Conservation (phyloP, 1,284 basidiomycete species). For the Pyrrhoderma noxium region DNA sequence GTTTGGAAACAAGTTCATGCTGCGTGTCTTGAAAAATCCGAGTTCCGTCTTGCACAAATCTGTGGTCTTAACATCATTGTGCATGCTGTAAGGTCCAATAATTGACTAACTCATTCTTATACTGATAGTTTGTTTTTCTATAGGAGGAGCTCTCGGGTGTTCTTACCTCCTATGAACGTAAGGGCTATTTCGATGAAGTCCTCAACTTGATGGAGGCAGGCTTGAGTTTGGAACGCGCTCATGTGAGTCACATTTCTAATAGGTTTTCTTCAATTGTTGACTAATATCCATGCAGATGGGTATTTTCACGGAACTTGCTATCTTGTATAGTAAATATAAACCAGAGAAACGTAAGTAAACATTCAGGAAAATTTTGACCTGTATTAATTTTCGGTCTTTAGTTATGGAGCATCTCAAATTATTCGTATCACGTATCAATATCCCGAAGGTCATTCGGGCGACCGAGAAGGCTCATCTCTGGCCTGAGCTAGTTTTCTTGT, state of each 20-base stretch:
- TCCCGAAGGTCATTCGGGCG: constrained; percentile 91
- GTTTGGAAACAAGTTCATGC: constrained; percentile 99
- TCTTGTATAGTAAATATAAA: constrained; percentile 93
- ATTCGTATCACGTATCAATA: constrained; percentile 96
- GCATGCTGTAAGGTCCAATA: constrained; percentile 56
- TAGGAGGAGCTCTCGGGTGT: constrained; percentile 85
- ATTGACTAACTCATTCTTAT: constrained; percentile 5
- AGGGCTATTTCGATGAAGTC: constrained; percentile 93
- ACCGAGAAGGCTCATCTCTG: constrained; percentile 96
- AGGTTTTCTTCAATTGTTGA: constrained; percentile 6
- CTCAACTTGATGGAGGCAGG: constrained; percentile 90
- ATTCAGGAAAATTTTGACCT: constrained; percentile 1
- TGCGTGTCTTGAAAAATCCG: constrained; percentile 94
- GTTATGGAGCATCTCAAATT: constrained; percentile 99
- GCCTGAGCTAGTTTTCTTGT: constrained; percentile 98
- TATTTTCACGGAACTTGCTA: constrained; percentile 92
- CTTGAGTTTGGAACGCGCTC: constrained; percentile 91
- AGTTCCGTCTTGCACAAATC: constrained; percentile 97
- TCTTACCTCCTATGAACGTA: constrained; percentile 82
- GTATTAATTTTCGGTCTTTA: constrained; percentile 23
- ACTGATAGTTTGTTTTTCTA: constrained; percentile 11
- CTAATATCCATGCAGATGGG: constrained; percentile 52
- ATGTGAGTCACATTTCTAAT: constrained; percentile 48
- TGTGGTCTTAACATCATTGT: constrained; percentile 95
- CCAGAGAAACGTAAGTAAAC: constrained; percentile 76